Percentiles rank a stretch among this genome's conserved stretches.
Conservation (phyloP, 73 alveolate genomes). For the Paramecium sonneborni region DNA sequence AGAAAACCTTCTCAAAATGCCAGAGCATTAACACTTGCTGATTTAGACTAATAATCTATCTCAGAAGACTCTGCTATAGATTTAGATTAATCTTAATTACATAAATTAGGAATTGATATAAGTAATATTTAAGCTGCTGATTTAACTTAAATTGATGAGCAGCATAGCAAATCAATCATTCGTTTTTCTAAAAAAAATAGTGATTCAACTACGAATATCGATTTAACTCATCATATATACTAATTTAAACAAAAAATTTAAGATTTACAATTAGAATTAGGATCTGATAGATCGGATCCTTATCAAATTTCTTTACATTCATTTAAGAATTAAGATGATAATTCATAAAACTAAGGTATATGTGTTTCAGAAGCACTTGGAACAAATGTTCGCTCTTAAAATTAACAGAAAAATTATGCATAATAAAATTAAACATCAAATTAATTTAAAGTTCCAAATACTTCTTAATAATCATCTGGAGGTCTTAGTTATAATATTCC, state of each 20-base stretch:
- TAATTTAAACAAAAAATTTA: neutral
- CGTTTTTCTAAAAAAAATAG: neutral
- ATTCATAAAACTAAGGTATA: neutral
- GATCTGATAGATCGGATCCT: neutral
- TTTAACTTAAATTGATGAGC: neutral
- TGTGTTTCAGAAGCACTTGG: neutral
- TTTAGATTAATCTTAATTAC: neutral
- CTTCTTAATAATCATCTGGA: constrained; percentile 38
- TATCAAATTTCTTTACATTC: neutral
- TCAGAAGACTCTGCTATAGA: neutral
- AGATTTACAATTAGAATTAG: neutral
- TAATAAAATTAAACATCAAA: neutral
- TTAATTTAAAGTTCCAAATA: neutral
- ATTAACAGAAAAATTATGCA: neutral
- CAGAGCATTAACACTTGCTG: neutral
- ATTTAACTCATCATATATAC: neutral
- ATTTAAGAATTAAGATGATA: neutral
- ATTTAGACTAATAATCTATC: neutral
- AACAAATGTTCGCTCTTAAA: neutral
- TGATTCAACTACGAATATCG: neutral
- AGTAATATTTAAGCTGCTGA: neutral
- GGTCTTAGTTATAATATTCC: constrained; percentile 34
- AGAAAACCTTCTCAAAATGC: neutral
- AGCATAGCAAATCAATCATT: neutral
- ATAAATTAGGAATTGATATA: neutral